Conservation (phyloP, 768 basidiomycete species). For the Podaxis sp. region DNA sequence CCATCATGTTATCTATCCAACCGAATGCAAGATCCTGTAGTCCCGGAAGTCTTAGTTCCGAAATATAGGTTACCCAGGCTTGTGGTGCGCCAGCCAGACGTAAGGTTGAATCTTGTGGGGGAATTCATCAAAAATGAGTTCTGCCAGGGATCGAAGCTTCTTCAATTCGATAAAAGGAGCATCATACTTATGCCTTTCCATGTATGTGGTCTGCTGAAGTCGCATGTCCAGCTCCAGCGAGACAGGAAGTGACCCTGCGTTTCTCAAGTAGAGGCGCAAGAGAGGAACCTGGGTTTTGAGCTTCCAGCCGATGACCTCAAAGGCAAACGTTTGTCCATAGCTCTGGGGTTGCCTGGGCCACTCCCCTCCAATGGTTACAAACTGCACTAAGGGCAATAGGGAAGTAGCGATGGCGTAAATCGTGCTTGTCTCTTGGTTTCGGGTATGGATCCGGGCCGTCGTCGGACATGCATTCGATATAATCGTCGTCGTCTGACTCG, state of each 20-base stretch:
- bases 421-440: not conserved
- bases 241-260: not conserved
- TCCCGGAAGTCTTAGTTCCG: not conserved
- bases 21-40: not conserved
- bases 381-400: not conserved
- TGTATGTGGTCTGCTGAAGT: not conserved
- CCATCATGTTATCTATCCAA: not conserved
- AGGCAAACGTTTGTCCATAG: not conserved
- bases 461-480: not conserved
- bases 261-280: not conserved
- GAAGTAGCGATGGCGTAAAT: not conserved
- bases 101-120: not conserved
- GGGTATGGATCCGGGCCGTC: not conserved
- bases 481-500: not conserved
- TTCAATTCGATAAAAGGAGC: not conserved
- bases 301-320: not conserved
- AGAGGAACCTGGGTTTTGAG: constrained; percentile 3
- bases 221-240: not conserved
- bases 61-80: not conserved
- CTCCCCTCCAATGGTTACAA: not conserved
- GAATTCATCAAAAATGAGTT: not conserved
- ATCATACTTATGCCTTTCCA: not conserved
- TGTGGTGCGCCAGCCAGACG: not conserved
- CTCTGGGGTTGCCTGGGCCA: not conserved
- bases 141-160: not conserved